Conservation (phyloP, 257 asterid species). For the Marsdenia floribunda region DNA sequence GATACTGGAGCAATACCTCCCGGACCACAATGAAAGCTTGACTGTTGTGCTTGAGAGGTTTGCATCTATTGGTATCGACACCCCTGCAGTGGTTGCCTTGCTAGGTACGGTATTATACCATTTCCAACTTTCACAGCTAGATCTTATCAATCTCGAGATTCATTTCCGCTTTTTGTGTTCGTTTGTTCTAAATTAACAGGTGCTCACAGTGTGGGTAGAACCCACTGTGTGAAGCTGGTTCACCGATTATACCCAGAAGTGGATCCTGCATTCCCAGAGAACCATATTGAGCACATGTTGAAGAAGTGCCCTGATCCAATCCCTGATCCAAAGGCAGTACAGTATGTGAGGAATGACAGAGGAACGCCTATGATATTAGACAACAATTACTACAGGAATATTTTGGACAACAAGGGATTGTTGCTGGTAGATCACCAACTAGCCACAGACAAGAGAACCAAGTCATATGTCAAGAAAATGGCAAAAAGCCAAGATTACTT, state of each 20-base stretch:
- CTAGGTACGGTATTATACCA: slow-evolving; percentile 42
- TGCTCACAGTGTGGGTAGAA: slow-evolving; percentile 91
- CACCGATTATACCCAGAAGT: slow-evolving; percentile 95
- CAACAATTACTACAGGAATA: slow-evolving; percentile 85
- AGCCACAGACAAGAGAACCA: slow-evolving; percentile 69
- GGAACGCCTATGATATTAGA: slow-evolving; percentile 94
- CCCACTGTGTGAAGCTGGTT: slow-evolving; percentile 91
- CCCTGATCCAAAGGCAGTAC: slow-evolving; percentile 98
- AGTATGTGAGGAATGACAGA: slow-evolving; percentile 89
- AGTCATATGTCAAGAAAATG: slow-evolving; percentile 83
- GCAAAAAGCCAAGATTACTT: slow-evolving; percentile 80
- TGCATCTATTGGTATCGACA: slow-evolving; percentile 58
- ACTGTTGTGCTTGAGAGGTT: slow-evolving; percentile 74
- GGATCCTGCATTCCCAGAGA: slow-evolving; percentile 74
- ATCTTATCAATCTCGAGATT: not conserved
- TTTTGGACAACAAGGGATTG: slow-evolving; percentile 79
- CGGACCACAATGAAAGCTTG: slow-evolving; percentile 96
- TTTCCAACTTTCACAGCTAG: not conserved
- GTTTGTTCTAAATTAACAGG: slow-evolving; percentile 32
- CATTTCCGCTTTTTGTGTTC: not conserved
- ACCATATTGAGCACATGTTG: slow-evolving; percentile 84
- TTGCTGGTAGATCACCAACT: slow-evolving; percentile 79
- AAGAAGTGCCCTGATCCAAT: slow-evolving; percentile 88
- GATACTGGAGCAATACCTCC: slow-evolving; percentile 69
- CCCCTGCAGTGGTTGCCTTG: slow-evolving; percentile 87